These are phyloP conservation scores for Logfia minima DNA, from an alignment of 129 eudicot genomes.

Conservation along the genomic window DNA sequence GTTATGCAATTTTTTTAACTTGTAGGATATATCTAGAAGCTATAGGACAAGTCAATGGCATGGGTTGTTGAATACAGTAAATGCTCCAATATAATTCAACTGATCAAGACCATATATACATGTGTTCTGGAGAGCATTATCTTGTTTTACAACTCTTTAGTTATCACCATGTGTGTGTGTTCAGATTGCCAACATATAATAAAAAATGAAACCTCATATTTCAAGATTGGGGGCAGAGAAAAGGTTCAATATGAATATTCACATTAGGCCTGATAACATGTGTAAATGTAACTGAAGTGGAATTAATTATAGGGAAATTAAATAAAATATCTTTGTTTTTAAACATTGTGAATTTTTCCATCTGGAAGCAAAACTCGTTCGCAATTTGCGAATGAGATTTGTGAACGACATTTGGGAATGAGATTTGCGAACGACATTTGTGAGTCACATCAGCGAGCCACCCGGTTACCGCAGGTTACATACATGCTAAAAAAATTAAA, in stretches of 20 bases:
- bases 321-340: too few relatives aligned
- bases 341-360: too few relatives aligned
- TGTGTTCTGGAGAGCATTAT: conserved; percentile 16
- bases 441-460: too few relatives aligned
- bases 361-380: too few relatives aligned
- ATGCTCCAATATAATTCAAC: neutral
- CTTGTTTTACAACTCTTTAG: neutral
- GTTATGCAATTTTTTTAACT: too few relatives aligned
- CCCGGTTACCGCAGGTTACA: too few relatives aligned
- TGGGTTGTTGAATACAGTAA: conserved; percentile 23
- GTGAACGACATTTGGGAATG: too few relatives aligned
- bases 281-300: neutral
- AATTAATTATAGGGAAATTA: neutral
- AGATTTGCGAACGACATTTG: too few relatives aligned
- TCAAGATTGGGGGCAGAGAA: neutral
- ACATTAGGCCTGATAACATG: neutral
- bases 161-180: conserved; percentile 4
- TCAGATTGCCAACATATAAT: neutral
- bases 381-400: too few relatives aligned
- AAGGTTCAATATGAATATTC: conserved; percentile 10
- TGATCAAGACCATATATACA: conserved; percentile 9
- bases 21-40: neutral
- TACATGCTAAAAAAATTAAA: too few relatives aligned
- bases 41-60: too few relatives aligned
- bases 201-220: neutral